Evolutionary conservation across 2,329 filamentous ascomycete genomes (phyloP).

Genomic region (Aurifilum marmelostoma): DNA sequence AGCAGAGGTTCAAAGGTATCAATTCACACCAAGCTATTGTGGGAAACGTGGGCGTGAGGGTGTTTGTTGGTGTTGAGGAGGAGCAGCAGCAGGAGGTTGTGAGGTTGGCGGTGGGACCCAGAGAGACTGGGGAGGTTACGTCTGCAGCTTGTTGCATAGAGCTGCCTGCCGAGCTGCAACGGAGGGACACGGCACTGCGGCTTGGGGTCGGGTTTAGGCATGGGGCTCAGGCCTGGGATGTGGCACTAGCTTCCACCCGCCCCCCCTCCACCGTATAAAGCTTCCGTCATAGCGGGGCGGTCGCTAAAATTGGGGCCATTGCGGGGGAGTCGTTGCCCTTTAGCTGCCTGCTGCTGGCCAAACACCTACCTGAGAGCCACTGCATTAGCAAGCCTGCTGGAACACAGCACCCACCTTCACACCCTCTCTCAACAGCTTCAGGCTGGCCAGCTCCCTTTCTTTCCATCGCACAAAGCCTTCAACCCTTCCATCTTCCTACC

Average conservation of each 20-base stretch:
- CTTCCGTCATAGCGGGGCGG: slow-evolving; percentile 21
- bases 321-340: slow-evolving; percentile 20
- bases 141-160: background rate
- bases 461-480: background rate
- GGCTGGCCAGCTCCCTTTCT: background rate
- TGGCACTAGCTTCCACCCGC: slow-evolving; percentile 26
- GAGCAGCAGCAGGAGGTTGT: background rate
- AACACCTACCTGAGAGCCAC: background rate
- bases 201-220: background rate
- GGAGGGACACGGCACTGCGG: slow-evolving; percentile 1
- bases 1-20: background rate
- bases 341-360: slow-evolving; percentile 12
- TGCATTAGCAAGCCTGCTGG: slow-evolving; percentile 1
- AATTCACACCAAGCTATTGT: background rate
- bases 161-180: background rate
- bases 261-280: background rate
- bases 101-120: slow-evolving; percentile 7
- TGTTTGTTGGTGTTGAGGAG: background rate
- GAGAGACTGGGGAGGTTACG: slow-evolving; percentile 2
- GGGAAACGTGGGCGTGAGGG: background rate
- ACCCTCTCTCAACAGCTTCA: background rate
- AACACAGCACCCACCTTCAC: background rate
- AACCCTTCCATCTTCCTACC: background rate
- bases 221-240: slow-evolving; percentile 6
- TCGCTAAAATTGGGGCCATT: slow-evolving; percentile 2